Percentiles rank a stretch among this genome's conserved stretches.
These are phyloP conservation scores for Actinomucor elegans DNA, from an alignment of 371 early-diverging fungal genomes.

Conservation along the genomic window DNA sequence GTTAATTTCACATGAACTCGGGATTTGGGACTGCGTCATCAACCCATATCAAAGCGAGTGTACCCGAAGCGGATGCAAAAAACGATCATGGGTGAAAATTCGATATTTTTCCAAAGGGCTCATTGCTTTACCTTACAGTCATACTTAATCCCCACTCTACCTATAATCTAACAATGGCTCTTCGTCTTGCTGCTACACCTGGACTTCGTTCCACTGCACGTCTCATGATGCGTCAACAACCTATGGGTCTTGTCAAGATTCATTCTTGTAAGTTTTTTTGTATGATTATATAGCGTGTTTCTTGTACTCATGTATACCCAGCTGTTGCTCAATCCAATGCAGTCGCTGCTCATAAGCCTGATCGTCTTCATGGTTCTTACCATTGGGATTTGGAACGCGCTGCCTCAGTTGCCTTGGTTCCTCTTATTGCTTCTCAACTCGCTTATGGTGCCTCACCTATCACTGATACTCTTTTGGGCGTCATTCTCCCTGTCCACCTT, in stretches of 20 bases:
- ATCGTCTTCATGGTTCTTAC: conserved; percentile 48
- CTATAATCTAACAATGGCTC: conserved; percentile 28
- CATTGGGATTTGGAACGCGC: conserved; percentile 94
- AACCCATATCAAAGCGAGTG: background rate
- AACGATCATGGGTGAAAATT: conserved; percentile 11
- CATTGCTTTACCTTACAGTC: conserved; percentile 13
- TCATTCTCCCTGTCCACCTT: conserved; percentile 87
- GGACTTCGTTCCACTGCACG: conserved; percentile 41
- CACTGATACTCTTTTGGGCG: conserved; percentile 86
- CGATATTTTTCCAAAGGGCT: background rate
- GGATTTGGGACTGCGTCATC: conserved; percentile 13
- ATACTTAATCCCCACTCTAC: conserved; percentile 19
- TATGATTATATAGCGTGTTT: background rate
- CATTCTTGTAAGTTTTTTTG: conserved; percentile 41
- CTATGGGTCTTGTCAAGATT: conserved; percentile 53
- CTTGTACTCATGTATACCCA: conserved; percentile 8
- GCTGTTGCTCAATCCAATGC: conserved; percentile 30
- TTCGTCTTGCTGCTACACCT: conserved; percentile 43
- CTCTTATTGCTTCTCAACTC: conserved; percentile 75
- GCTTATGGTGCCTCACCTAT: conserved; percentile 80
- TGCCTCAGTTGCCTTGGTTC: conserved; percentile 72
- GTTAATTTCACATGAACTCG: conserved; percentile 9
- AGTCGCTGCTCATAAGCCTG: conserved; percentile 32
- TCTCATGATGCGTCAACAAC: conserved; percentile 38
- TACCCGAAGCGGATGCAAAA: conserved; percentile 6